These are phyloP conservation scores for Metarhizium brunneum DNA, from an alignment of 2,329 filamentous ascomycete genomes.

Conservation along the genomic window DNA sequence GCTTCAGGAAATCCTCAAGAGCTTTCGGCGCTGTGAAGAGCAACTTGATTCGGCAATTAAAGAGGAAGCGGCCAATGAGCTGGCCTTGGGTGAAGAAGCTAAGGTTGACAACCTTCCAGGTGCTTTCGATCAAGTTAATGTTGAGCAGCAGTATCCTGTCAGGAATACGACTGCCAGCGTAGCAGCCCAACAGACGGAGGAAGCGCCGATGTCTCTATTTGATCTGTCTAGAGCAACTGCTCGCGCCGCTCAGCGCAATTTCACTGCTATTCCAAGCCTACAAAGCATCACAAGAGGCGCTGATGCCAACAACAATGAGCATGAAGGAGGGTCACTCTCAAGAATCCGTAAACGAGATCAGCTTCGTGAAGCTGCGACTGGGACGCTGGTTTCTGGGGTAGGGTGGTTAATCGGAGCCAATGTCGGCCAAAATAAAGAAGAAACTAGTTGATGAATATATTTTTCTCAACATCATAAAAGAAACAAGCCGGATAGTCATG, in stretches of 20 bases:
- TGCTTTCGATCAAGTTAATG: slow-evolving; percentile 31
- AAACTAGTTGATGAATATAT: neutral
- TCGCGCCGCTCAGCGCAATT: slow-evolving; percentile 46
- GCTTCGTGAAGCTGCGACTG: slow-evolving; percentile 55
- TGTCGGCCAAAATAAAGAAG: slow-evolving; percentile 13
- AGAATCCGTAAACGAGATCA: slow-evolving; percentile 63
- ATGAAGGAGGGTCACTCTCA: slow-evolving; percentile 22
- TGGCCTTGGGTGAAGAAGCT: slow-evolving; percentile 59
- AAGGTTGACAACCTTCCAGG: slow-evolving; percentile 51
- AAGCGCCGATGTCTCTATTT: slow-evolving; percentile 56
- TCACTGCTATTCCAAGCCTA: slow-evolving; percentile 45
- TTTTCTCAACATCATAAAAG: no score
- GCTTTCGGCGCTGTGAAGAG: slow-evolving; percentile 69
- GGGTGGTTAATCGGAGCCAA: slow-evolving; percentile 59
- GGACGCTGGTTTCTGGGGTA: slow-evolving; percentile 57
- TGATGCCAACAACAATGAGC: slow-evolving; percentile 6
- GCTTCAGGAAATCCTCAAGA: slow-evolving; percentile 65
- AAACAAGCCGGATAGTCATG: no score
- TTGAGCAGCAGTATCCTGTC: slow-evolving; percentile 12
- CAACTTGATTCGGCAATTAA: slow-evolving; percentile 60
- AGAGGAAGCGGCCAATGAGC: slow-evolving; percentile 58
- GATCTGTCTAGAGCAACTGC: slow-evolving; percentile 55
- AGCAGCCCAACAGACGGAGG: slow-evolving; percentile 32
- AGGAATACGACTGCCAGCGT: slow-evolving; percentile 25
- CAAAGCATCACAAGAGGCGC: slow-evolving; percentile 21